Evolutionary conservation across 306 rosid species (phyloP).

Genomic region (Ammopiptanthus mongolicus): DNA sequence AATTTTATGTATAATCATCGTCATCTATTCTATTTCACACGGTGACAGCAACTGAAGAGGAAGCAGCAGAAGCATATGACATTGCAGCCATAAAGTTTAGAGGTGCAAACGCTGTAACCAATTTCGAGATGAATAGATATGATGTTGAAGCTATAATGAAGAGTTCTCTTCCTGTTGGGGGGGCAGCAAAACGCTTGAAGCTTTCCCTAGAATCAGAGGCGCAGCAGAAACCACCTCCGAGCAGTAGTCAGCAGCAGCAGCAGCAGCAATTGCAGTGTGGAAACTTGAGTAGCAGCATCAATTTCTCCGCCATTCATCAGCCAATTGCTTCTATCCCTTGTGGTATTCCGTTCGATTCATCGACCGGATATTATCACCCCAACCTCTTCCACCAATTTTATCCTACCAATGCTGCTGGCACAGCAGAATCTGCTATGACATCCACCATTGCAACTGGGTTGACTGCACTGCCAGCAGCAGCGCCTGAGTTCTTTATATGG

Average conservation of each 20-base stretch:
- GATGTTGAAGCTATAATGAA: constrained; percentile 81
- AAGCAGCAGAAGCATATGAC: constrained; percentile 95
- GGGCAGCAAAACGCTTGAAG: constrained; percentile 86
- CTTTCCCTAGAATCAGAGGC: constrained; percentile 67
- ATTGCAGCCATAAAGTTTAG: constrained; percentile 94
- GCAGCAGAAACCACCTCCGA: constrained; percentile 40
- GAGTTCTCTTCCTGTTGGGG: constrained; percentile 84
- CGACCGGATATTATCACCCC: constrained; percentile 56
- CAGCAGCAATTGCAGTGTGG: constrained; percentile 45
- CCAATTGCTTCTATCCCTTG: constrained; percentile 49
- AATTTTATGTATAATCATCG: not conserved
- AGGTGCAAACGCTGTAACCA: constrained; percentile 88
- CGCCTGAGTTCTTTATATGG: constrained; percentile 80
- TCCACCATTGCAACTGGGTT: constrained; percentile 24
- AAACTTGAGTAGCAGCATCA: constrained; percentile 48
- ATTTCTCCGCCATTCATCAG: constrained; percentile 60
- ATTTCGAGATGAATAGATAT: constrained; percentile 90
- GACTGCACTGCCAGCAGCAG: constrained; percentile 35
- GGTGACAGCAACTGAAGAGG: constrained; percentile 86
- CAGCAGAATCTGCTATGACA: constrained; percentile 27
- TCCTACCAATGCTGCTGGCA: constrained; percentile 25
- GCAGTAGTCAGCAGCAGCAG: constrained; percentile 30
- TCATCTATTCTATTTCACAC: not conserved
- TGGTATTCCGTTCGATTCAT: constrained; percentile 61
- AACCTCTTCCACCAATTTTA: constrained; percentile 64